A percentile compares a stretch with the other conserved stretches of the same genome.
Evolutionary conservation across 2,329 filamentous ascomycete genomes (phyloP).

Genomic region (Aspergillus tanneri): DNA sequence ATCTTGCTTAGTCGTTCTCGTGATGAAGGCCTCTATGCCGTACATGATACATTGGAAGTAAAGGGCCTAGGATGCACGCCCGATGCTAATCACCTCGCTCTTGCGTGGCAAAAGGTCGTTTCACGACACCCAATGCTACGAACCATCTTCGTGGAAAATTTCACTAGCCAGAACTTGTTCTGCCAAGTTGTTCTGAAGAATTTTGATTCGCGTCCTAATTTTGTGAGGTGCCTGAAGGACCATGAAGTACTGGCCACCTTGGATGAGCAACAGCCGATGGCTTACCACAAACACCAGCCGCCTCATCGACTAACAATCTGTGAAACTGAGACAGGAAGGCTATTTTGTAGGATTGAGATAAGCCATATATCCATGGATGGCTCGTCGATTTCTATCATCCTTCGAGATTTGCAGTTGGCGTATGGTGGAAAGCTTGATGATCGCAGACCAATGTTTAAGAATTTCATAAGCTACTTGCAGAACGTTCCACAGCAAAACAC

Average conservation of each 20-base stretch:
- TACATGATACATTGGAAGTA: conserved; percentile 40
- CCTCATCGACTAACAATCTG: conserved; percentile 50
- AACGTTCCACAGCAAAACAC: conserved; percentile 27
- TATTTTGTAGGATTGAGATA: conserved; percentile 51
- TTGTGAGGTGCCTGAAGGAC: conserved; percentile 33
- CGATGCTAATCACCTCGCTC: conserved; percentile 25
- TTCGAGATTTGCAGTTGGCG: conserved; percentile 47
- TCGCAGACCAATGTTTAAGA: conserved; percentile 36
- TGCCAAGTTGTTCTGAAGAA: conserved; percentile 37
- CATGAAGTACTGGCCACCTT: conserved; percentile 31
- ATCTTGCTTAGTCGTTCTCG: conserved; percentile 36
- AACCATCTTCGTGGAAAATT: conserved; percentile 38
- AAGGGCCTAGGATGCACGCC: conserved; percentile 20
- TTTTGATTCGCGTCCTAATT: conserved; percentile 27
- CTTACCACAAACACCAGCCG: conserved; percentile 32
- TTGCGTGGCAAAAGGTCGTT: conserved; percentile 35
- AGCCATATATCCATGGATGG: conserved; percentile 56
- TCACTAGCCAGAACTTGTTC: conserved; percentile 33
- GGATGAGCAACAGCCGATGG: conserved; percentile 28
- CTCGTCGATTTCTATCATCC: conserved; percentile 50
- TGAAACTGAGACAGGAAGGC: conserved; percentile 35
- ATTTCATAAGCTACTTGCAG: conserved; percentile 35
- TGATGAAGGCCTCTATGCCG: conserved; percentile 38
- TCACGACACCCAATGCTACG: conserved; percentile 37
- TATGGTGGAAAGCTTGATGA: conserved; percentile 47